Percentiles rank a stretch among this genome's conserved stretches.
Evolutionary conservation across 257 asterid species (phyloP).

Genomic region (Gentiana straminea): DNA sequence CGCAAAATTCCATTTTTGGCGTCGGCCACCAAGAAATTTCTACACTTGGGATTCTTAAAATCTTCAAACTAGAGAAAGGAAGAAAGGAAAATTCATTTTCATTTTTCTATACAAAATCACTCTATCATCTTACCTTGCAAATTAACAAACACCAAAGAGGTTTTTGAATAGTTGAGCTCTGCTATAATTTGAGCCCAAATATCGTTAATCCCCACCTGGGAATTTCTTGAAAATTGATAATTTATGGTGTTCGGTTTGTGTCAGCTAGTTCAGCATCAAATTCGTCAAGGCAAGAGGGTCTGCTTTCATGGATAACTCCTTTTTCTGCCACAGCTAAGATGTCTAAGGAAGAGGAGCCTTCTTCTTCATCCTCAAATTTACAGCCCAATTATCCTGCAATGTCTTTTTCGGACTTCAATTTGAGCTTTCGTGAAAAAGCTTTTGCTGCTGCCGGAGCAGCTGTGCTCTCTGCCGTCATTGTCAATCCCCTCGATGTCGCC

Average conservation of each 20-base stretch:
- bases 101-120: slow-evolving; percentile 1
- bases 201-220: not conserved
- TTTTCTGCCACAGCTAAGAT: slow-evolving; percentile 22
- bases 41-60: too few relatives aligned
- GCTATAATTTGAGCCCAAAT: not conserved
- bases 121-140: not conserved
- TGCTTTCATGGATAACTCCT: slow-evolving; percentile 51
- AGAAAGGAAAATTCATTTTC: not conserved
- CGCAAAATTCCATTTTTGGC: too few relatives aligned
- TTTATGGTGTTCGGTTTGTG: slow-evolving; percentile 29
- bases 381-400: not conserved
- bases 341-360: slow-evolving; percentile 9
- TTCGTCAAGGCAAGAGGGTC: slow-evolving; percentile 26
- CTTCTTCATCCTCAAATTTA: not conserved
- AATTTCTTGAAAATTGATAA: not conserved
- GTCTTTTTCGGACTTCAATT: slow-evolving; percentile 26
- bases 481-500: slow-evolving; percentile 86
- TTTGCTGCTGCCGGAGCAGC: slow-evolving; percentile 82
- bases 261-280: slow-evolving; percentile 21
- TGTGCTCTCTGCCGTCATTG: slow-evolving; percentile 58
- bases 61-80: too few relatives aligned
- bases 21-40: too few relatives aligned
- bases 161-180: not conserved
- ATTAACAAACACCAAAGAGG: not conserved
- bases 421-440: slow-evolving; percentile 62